Evolutionary conservation across 1,139 yeast species (phyloP), one percentile per base, ranked within the genome.

Genomic region (Scheffersomyces segobiensis): DNA sequence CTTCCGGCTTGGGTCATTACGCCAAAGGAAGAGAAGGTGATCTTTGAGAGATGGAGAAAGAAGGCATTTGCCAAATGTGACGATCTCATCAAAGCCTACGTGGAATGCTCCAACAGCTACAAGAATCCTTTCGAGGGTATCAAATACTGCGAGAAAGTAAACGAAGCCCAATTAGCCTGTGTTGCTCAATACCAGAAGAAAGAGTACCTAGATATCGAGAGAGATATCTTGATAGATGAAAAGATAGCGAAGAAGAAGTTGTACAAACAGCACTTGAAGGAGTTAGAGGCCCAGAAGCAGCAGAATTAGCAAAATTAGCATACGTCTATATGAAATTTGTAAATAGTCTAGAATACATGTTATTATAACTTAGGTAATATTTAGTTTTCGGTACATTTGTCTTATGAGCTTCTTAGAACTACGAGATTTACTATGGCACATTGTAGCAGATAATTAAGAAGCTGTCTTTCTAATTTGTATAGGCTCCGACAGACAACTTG

Each of bases 1-100:
- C 73, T 90, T 52, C 97, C 97, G 1, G 79, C 86, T 17, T 93
- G 98, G 98, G 84, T 91, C 65, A 79, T 93, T 50, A 86, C 96
- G 0, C 97, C 97, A 3, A 83, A 84, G 64, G 98, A 93, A 70
- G 98, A 93, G 70, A 88, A 88, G 73, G 85, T 88, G 64, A 87
- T 92, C 47, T 86, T 92, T 64, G 87, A 86, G 65, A 83, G 92
- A 66, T 87, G 96, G 87, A 89, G 92, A 73, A 86, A 82, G 61
- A 83, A 83, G 70, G 86, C 97, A 0, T 90, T 92, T 76, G 80
- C 83, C 54, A 76, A 78, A 62, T 93, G 98, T 72, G 93, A 88
- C 66, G 87, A 82, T 48, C 77, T 81, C 59, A 92, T 90, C 55
- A 80, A 79, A 67, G 83, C 73, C 8, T 80, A 78, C 65, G 74